Conservation (phyloP, 805 yeast species). For the Candida jianshihensis region DNA sequence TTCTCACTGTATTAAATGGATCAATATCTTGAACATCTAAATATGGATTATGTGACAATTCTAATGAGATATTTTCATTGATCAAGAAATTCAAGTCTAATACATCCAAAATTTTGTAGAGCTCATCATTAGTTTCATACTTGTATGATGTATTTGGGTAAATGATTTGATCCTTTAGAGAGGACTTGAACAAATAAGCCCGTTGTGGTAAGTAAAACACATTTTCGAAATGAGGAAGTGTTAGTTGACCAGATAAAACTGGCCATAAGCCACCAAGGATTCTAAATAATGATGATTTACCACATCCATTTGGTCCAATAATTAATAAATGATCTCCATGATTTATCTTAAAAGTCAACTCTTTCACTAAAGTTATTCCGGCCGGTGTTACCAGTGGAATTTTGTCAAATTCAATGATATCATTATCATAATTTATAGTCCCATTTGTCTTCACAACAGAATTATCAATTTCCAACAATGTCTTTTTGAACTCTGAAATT, state of each 20-base stretch:
- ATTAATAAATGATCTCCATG: constrained; percentile 82
- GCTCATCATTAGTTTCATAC: constrained; percentile 35
- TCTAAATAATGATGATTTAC: constrained; percentile 87
- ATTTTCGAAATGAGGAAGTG: constrained; percentile 56
- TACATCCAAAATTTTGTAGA: constrained; percentile 45
- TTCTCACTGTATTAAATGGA: constrained; percentile 60
- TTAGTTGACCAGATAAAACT: constrained; percentile 47
- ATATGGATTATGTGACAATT: constrained; percentile 22
- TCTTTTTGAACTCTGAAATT: constrained; percentile 61
- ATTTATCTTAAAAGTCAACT: constrained; percentile 62
- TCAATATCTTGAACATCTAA: constrained; percentile 27
- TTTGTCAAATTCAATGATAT: constrained; percentile 57
- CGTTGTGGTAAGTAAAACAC: constrained; percentile 90
- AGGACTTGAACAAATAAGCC: constrained; percentile 63
- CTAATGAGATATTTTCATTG: constrained; percentile 34
- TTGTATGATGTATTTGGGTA: constrained; percentile 74
- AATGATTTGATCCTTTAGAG: constrained; percentile 81
- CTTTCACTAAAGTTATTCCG: constrained; percentile 61
- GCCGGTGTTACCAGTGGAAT: constrained; percentile 86
- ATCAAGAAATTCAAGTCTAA: constrained; percentile 56
- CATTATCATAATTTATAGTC: constrained; percentile 41
- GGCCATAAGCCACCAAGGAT: constrained; percentile 94
- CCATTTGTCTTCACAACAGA: constrained; percentile 19
- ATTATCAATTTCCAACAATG: constrained; percentile 43
- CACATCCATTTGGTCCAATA: constrained; percentile 96